These are phyloP conservation scores for Purpureocillium lavendulum DNA, from an alignment of 2,329 filamentous ascomycete genomes.

Conservation along the genomic window DNA sequence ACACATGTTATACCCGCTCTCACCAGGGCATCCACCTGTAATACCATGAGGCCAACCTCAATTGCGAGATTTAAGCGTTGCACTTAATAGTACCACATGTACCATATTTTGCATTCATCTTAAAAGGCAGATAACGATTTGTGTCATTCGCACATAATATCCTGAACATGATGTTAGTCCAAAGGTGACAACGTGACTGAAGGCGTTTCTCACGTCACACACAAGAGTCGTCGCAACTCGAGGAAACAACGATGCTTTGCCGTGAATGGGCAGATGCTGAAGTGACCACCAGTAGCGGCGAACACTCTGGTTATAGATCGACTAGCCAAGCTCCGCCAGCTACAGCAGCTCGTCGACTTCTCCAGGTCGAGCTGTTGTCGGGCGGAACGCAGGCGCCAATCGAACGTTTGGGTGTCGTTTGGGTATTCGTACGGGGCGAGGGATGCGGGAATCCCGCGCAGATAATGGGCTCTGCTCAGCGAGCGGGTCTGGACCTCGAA, in stretches of 20 bases:
- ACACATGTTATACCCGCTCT: constrained; percentile 1
- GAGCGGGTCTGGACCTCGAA: background rate
- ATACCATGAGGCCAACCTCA: no score
- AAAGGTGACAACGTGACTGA: no score
- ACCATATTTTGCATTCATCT: background rate
- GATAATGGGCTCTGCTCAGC: constrained; percentile 1
- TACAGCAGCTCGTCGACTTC: constrained; percentile 2
- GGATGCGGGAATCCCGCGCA: background rate
- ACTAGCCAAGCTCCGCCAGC: no score
- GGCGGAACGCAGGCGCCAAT: background rate
- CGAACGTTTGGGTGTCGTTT: background rate
- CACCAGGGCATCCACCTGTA: background rate
- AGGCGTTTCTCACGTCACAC: no score
- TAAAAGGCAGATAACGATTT: background rate
- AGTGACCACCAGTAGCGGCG: no score
- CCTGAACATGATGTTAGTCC: no score
- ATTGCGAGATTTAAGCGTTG: background rate
- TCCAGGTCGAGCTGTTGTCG: background rate
- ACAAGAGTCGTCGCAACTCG: no score
- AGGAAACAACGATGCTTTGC: no score
- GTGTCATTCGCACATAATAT: no score
- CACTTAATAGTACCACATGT: background rate
- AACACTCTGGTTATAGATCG: no score
- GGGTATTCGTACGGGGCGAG: background rate
- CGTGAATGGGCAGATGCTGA: no score